Base-by-base conservation (phyloP, 1,139 yeast species). In the Taphrina sp. region DNA sequence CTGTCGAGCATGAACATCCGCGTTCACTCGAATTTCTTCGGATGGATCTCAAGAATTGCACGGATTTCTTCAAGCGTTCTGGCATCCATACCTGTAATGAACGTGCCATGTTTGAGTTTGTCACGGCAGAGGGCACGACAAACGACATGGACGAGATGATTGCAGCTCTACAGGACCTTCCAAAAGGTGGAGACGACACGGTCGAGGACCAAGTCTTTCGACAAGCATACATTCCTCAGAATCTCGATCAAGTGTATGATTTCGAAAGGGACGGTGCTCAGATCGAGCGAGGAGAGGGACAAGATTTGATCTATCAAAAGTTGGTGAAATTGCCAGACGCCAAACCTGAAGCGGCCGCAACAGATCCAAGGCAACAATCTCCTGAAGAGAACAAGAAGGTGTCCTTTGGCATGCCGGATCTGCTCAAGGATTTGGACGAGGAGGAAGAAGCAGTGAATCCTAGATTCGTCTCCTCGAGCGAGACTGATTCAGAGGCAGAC, bases 1-100 rank as follows among this genome's bases (percentile, higher is more conserved):
- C 95, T 34, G 98, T 94, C 24, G 97, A 94, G 68, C 97, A 95
- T 20, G 96, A 90, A 64, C 99, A 94, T 69, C 98, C 97, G 4
- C 89, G 88, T 86, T 86, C 96, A 42, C 75, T 92, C 60, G 97
- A 92, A 67, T 94, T 94, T 67, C 72, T 94, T 59, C 76, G 99
- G 67, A 92, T 92, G 98, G 99, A 94, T 70, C 90, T 94, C 65
- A 92, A 90, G 69, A 94, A 94, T 66, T 89, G 92, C 17, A 92
- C 89, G 66, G 94, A 86, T 64, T 94, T 83, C 69, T 94, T 94
- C 65, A 76, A 82, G 59, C 78, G 78, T 64, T 82, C 83, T 67
- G 83, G 83, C 31, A 86, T 89, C 38, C 77, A 79, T 57, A 84
- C 87, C 3, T 85, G 85, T 63, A 81, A 95, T 1, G 98, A 92